phyloP scores from a whole-genome alignment of 1,284 basidiomycete species.

The Schizophyllum commune region DNA sequence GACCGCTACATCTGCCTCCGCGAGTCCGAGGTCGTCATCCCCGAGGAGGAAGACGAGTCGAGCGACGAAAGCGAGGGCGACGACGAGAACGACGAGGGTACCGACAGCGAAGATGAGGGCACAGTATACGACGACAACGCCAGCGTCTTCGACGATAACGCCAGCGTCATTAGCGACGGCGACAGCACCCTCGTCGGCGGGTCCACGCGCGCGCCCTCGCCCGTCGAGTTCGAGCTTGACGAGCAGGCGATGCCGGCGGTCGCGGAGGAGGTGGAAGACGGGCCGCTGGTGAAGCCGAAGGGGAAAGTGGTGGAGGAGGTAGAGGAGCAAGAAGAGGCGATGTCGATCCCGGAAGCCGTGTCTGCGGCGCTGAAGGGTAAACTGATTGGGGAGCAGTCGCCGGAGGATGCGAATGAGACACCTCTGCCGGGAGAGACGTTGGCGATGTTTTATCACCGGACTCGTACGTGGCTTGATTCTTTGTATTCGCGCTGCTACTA shows the following conservation, averaged over 20 bases:
- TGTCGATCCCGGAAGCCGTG: constrained; percentile 18
- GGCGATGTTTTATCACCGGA: constrained; percentile 79
- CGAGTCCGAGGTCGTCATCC: constrained; percentile 53
- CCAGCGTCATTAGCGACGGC: constrained; percentile 22
- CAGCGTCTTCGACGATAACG: constrained; percentile 15
- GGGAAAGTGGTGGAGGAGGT: constrained; percentile 24
- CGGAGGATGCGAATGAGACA: constrained; percentile 74
- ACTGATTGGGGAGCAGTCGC: constrained; percentile 51
- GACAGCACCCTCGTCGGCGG: constrained; percentile 8
- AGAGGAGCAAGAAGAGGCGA: constrained; percentile 18
- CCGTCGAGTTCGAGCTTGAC: constrained; percentile 9
- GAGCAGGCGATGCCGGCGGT: constrained; percentile 32
- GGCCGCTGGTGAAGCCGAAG: constrained; percentile 30
- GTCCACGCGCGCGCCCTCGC: not conserved
- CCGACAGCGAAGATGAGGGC: constrained; percentile 30
- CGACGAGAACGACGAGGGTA: constrained; percentile 39
- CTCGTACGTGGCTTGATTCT: constrained; percentile 31
- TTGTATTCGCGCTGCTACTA: not conserved
- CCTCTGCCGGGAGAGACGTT: constrained; percentile 87
- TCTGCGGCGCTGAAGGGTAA: constrained; percentile 11
- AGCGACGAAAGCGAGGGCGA: constrained; percentile 51
- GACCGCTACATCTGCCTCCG: constrained; percentile 71
- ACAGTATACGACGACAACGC: constrained; percentile 19
- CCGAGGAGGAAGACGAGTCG: constrained; percentile 53
- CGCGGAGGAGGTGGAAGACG: constrained; percentile 24